phyloP scores from a whole-genome alignment of 2,329 filamentous ascomycete genomes.

The Fusarium nygamai region DNA sequence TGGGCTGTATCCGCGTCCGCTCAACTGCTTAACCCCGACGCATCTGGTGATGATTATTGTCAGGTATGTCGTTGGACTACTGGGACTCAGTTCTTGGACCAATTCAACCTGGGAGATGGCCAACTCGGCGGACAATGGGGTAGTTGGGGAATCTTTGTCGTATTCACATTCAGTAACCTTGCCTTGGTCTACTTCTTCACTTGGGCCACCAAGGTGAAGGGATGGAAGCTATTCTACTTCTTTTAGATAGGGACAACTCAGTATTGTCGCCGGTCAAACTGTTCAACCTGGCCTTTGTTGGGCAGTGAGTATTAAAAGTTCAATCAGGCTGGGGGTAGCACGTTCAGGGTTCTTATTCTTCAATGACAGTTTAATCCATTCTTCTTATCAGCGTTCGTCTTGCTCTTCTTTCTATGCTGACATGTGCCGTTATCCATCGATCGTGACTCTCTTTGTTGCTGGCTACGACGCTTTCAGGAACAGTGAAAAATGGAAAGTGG shows the following conservation, averaged over 20 bases:
- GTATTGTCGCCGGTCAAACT: rapidly evolving
- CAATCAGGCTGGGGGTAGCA: too few species aligned
- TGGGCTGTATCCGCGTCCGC: not conserved
- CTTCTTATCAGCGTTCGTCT: rapidly evolving
- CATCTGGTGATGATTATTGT: not conserved
- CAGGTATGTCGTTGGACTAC: not conserved
- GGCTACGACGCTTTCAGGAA: too few species aligned
- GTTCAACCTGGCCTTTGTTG: not conserved
- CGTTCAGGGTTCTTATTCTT: not conserved
- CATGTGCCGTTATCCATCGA: too few species aligned
- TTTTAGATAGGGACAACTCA: not conserved
- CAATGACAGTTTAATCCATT: not conserved
- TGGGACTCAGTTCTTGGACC: not conserved
- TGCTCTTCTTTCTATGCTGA: too few species aligned
- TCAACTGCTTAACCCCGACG: not conserved
- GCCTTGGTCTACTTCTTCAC: not conserved
- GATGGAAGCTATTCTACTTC: not conserved
- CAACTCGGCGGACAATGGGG: not conserved
- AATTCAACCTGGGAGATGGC: not conserved
- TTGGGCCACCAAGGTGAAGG: not conserved
- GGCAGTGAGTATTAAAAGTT: too few species aligned
- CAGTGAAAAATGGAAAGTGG: too few species aligned
- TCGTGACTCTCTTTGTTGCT: too few species aligned
- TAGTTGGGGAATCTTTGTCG: not conserved
- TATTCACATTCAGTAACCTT: not conserved